phyloP scores from a whole-genome alignment of 2,329 filamentous ascomycete species.

The Exophiala oligosperma region DNA sequence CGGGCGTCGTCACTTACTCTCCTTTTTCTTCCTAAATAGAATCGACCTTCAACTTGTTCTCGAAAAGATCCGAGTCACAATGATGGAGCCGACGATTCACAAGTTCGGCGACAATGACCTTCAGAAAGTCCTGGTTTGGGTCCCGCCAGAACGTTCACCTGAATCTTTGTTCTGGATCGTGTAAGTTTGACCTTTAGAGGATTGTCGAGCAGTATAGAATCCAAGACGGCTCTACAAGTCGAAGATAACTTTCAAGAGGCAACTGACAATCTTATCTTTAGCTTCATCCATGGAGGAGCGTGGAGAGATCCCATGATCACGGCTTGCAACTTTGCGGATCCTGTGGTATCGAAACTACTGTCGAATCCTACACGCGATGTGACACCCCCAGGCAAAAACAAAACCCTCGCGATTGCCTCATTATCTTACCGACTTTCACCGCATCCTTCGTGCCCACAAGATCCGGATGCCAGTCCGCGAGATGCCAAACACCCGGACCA shows the following conservation, averaged over 20 bases:
- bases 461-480: background rate
- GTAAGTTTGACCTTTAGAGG: background rate
- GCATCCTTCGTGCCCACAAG: constrained; percentile 2
- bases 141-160: background rate
- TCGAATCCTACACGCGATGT: background rate
- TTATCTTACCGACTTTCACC: constrained; percentile 8
- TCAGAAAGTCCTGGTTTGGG: constrained; percentile 5
- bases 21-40: too few relatives aligned
- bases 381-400: background rate
- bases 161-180: constrained; percentile 5
- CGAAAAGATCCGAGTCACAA: background rate
- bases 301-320: constrained; percentile 6
- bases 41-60: background rate
- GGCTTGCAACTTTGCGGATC: constrained; percentile 2
- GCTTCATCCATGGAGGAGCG: constrained; percentile 5
- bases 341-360: background rate
- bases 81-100: background rate
- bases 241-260: background rate
- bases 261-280: background rate
- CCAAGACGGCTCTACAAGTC: background rate
- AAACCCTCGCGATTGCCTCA: background rate
- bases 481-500: constrained; percentile 5
- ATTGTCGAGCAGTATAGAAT: too few relatives aligned
- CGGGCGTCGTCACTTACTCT: too few relatives aligned
- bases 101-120: constrained; percentile 3